Evolutionary conservation across 495 filamentous ascomycete species (phyloP), one percentile per base, ranked within the genome.

Genomic region (Margaritispora aquatica): DNA sequence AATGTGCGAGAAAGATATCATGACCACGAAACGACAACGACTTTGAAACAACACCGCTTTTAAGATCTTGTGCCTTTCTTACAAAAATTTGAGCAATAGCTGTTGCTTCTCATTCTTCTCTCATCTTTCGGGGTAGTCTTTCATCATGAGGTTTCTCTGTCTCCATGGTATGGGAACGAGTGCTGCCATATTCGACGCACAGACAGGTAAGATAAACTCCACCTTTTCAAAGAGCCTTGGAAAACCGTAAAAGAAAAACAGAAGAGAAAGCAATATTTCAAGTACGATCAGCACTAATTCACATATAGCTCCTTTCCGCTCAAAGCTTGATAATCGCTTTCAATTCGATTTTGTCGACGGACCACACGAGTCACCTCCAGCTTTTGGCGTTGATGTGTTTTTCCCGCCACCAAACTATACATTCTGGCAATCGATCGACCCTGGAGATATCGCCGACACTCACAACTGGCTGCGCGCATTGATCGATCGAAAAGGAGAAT

Each of bases 141-240:
- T n/a, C 44, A 68, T 48, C 21, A 85, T 86, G 76, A 77, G 73
- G 60, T 67, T 86, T 52, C 78, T 88, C 41, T 81, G 80, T 57
- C 80, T 87, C 21, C 84, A 87, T 65, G 84, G 81, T 9, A 75
- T 76, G 62, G 83, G 81, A 52, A 86, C 83, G 20, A 85, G 80
- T 61, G 79, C 68, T 29, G 47, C 67, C 0, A 83, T 83, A 49
- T 82, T 87, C 66, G 71, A 76, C 60, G 79, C 80, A 3, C 81
- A 86, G 57, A 81, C 82, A 10, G 72, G 84, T 84, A 60, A 73
- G 67, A 47, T 10, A 47, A 44, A 26, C 26, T n/a, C 31, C 29
- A 7, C 23, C 9, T 10, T 23, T 3, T 26, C 4, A 24, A n/a
- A 53, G n/a, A 7, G 17, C 10, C 20, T 23, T 50, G 11, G 9